Evolutionary conservation across 1,284 basidiomycete species (phyloP), one percentile per base, ranked within the genome.

Genomic region (Puccinia triticina): DNA sequence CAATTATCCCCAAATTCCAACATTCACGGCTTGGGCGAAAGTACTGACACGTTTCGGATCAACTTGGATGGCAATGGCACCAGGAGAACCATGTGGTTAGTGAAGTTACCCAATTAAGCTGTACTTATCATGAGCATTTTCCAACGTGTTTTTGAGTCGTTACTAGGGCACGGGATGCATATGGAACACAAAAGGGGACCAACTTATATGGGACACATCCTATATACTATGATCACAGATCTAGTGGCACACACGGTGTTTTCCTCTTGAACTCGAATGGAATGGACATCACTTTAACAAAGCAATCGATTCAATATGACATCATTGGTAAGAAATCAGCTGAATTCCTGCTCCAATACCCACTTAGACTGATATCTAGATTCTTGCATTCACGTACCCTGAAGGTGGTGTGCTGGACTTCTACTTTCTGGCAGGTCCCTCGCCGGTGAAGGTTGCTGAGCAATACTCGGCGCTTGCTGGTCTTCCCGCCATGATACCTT

Each of bases 381-480:
- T 46, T 26, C 55, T 14, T 46, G 11, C 40, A 21, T 61, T 1
- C 21, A n/a, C 57, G 32, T 23, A 26, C 18, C 23, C 16, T 26
- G 10, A 59, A 76, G 81, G 92, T 26, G 92, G 92, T 18, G 90
- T 90, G 1, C 87, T 92, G 50, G 91, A 92, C 85, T 90, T 92
- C 73, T 92, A 92, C 88, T 92, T 93, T 86, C 89, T 92, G 85
- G 90, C 91, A 50, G 92, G 93, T 0, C 91, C 91, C 0, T 88
- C 88, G 23, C 91, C 91, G n/a, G 88, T 88, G 50, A 88, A 89
- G 32, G 92, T 93, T 14, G 89, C 92, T 55, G 89, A 91, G 82
- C 93, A 93, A 85, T 92, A 93, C 84, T 89, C 91, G 12, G 88
- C 86, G 16, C 86, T 90, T 21, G 88, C 91, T 57, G 92, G 92